Base-by-base conservation (phyloP, 2,329 filamentous ascomycete species). In the Arthrobotrys sphaeroides region DNA sequence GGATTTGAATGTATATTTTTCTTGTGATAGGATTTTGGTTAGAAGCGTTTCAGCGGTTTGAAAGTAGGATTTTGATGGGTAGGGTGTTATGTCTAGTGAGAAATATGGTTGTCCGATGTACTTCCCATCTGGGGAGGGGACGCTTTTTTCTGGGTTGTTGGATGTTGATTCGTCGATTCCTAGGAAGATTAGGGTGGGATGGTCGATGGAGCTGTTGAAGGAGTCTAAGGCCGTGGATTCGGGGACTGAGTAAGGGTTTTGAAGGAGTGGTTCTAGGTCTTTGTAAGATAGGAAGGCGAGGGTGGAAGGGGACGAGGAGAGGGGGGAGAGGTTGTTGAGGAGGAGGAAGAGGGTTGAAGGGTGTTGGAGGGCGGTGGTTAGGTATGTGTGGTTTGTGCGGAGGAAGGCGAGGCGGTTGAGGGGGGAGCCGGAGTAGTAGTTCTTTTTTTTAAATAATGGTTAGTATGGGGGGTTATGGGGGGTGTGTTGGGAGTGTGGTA, bases 11-110 rank as follows among this genome's bases (percentile, higher is more conserved):
- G 57, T 43, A 40, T 68, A 62, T 16, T 45, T 57, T 80, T 91
- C n/a, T n/a, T n/a, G n/a, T n/a, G n/a, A 87, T 77, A 90, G 82
- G 2, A 83, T 83, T 66, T 87, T 84, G 33, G 91, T 86, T 5
- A 94, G 84, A 26, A 84, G 84, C 69, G 88, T 87, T 12, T 60
- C 55, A 0, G 89, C 89, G 45, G 87, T 87, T 1, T 90, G 88
- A 69, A 87, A 28, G 42, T 66, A 73, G 5, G 40, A 88, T 36
- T 89, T 84, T 2, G 85, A 85, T 0, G 87, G 90, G 77, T 87
- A 88, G 0, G 93, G 90, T 2, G 94, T 96, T 18, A 97, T 87
- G 81, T 98, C 95, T 10, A 99, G 82, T 0, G 94, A 94, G 81
- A 98, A 99, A 83, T 90, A 96, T 0, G 95, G 94, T 55, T 87